Evolutionary conservation across 1,139 yeast genomes (phyloP), one percentile per base, ranked within the genome.

Genomic region (Suhomyces bokatorum): DNA sequence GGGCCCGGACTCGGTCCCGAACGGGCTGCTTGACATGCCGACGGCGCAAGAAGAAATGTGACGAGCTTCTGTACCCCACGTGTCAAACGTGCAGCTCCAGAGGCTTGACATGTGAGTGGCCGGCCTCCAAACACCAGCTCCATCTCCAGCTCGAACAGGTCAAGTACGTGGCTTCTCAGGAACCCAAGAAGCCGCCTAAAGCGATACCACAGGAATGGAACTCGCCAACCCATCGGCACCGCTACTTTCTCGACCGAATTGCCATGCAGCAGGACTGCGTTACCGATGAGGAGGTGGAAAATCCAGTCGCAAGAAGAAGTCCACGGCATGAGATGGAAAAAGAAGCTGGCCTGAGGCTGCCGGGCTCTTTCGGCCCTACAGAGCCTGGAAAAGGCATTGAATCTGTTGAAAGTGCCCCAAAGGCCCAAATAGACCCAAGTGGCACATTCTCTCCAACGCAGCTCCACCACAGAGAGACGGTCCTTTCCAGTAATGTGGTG

Each of bases 191-290:
- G 24, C 2, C 24, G 9, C 24, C 2, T 5, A 20, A 20, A 6
- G 2, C 4, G n/a, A 14, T 31, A 35, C 39, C 39, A 30, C 39
- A 35, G 4, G 43, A 35, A 29, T 39, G 42, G 42, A 29, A 30
- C 15, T 20, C 37, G 3, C 37, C 42, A 3, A 29, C 26, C 17
- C 37, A 32, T 14, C 40, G 50, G 22, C 52, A 52, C 32, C 59
- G 59, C 39, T 59, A 58, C 48, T 57, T 63, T 40, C 51, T 68
- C 27, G 62, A 64, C 31, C 55, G 67, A 42, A 72, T 72, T 33
- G 76, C 76, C 26, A 59, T 71, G 62, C 77, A 72, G 56, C 71
- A 71, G 58, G 75, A 72, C 52, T 66, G 69, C 48, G 73, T 69
- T 27, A 67, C 64, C 26, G 64, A 57, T 13, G 43, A 67, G 16